A percentile compares a stretch with the other conserved stretches of the same genome.
Evolutionary conservation across 164 flowering plant genomes (phyloP).

Genomic region (Liquidambar formosana): DNA sequence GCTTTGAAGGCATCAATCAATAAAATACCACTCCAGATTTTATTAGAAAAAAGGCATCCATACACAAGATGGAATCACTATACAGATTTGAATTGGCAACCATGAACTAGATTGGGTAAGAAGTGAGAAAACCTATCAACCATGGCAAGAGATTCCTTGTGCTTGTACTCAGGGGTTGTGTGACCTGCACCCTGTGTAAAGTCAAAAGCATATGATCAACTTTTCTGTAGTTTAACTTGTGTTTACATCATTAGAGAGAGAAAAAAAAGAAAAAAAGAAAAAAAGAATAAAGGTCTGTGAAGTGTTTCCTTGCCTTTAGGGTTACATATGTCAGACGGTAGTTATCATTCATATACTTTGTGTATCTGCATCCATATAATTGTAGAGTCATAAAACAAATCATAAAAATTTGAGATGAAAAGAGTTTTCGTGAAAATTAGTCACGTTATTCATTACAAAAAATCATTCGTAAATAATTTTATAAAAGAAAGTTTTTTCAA

Average conservation of each 20-base stretch:
- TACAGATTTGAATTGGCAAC: background rate
- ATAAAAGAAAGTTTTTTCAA: background rate
- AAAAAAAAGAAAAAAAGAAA: background rate
- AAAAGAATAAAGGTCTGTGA: background rate
- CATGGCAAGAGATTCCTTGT: conserved; percentile 6
- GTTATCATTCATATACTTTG: conserved; percentile 19
- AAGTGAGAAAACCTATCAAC: conserved; percentile 13
- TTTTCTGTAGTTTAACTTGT: no score
- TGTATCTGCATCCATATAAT: conserved; percentile 26
- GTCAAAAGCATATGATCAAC: background rate
- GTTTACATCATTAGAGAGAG: background rate
- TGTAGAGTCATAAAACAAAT: background rate
- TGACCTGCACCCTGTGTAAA: conserved; percentile 22
- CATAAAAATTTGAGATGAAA: no score
- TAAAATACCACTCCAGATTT: no score
- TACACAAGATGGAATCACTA: background rate
- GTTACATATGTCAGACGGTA: conserved; percentile 37
- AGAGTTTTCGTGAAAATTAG: no score
- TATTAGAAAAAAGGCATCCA: no score
- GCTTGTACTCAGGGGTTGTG: conserved; percentile 24
- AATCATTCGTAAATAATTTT: background rate
- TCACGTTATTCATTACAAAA: background rate
- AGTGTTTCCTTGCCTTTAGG: conserved; percentile 33
- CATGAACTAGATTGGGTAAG: conserved; percentile 11
- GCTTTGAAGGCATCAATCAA: no score